A percentile compares a stretch with the other conserved stretches of the same genome.
phyloP scores from a whole-genome alignment of 306 rosid genomes.

The Biancaea sappan region DNA sequence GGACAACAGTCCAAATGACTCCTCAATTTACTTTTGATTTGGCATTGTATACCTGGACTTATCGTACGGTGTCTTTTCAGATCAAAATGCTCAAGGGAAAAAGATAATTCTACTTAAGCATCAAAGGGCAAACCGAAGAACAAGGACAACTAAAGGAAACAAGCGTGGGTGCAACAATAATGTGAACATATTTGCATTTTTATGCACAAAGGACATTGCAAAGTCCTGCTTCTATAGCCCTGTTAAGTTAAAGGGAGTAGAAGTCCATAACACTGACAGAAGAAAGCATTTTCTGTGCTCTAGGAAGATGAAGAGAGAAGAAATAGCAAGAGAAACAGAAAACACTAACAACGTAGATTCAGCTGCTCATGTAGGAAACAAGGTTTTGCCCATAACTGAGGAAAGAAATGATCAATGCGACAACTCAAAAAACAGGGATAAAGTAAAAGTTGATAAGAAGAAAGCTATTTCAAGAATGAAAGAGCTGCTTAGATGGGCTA shows the following conservation, averaged over 20 bases:
- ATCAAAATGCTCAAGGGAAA: constrained; percentile 42
- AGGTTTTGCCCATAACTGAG: constrained; percentile 75
- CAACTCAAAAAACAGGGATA: constrained; percentile 43
- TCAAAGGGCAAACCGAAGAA: constrained; percentile 36
- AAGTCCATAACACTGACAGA: constrained; percentile 33
- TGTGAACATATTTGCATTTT: constrained; percentile 43
- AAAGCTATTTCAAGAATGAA: constrained; percentile 80
- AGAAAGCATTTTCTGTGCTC: constrained; percentile 34
- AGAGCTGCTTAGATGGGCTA: constrained; percentile 88
- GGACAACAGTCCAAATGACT: too few relatives aligned
- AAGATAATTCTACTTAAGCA: constrained; percentile 37
- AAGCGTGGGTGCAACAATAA: constrained; percentile 48
- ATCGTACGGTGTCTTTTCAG: constrained; percentile 40
- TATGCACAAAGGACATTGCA: constrained; percentile 56
- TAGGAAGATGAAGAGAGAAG: constrained; percentile 75
- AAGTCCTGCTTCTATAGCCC: constrained; percentile 58
- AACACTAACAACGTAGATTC: constrained; percentile 50
- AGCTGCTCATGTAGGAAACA: constrained; percentile 56
- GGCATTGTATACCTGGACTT: neutral
- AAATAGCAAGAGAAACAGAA: constrained; percentile 42
- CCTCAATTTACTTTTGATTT: neutral
- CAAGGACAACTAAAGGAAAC: constrained; percentile 37
- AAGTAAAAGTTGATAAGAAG: constrained; percentile 48
- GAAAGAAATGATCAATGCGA: constrained; percentile 43
- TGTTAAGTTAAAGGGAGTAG: constrained; percentile 44